phyloP scores from a whole-genome alignment of 306 rosid species.

The Glycine tomentella region DNA sequence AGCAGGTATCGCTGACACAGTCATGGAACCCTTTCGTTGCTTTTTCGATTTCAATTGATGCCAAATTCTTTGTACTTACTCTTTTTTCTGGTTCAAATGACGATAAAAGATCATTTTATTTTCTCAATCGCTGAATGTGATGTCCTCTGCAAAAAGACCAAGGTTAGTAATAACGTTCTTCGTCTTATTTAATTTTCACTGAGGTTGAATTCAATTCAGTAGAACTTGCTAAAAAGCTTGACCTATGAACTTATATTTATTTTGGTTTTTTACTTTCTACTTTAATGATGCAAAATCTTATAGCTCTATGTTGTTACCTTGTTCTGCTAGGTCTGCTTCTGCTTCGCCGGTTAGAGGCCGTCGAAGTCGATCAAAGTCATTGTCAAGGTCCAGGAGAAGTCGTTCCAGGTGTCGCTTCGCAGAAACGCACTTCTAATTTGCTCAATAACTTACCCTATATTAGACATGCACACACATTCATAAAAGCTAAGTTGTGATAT shows the following conservation, averaged over 20 bases:
- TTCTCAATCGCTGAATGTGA: background rate
- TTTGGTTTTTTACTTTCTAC: background rate
- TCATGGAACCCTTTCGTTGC: background rate
- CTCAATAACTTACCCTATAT: background rate
- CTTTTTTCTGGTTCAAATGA: background rate
- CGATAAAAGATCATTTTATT: background rate
- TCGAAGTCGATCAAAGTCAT: background rate
- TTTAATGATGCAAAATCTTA: background rate
- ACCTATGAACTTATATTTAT: background rate
- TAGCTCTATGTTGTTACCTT: background rate
- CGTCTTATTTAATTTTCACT: background rate
- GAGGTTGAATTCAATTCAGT: background rate
- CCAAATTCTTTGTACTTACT: background rate
- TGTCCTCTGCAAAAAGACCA: background rate
- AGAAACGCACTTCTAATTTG: background rate
- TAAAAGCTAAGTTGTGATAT: background rate
- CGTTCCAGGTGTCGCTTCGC: constrained; percentile 1
- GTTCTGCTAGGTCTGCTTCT: background rate
- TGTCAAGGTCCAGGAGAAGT: background rate
- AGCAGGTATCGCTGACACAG: background rate
- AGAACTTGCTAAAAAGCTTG: background rate
- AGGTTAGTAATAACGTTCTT: background rate
- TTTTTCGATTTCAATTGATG: background rate
- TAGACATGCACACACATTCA: background rate
- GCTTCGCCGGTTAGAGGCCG: background rate